These are phyloP conservation scores for Erysimum cheiri DNA, from an alignment of 441 rosid species.

Conservation along the genomic window DNA sequence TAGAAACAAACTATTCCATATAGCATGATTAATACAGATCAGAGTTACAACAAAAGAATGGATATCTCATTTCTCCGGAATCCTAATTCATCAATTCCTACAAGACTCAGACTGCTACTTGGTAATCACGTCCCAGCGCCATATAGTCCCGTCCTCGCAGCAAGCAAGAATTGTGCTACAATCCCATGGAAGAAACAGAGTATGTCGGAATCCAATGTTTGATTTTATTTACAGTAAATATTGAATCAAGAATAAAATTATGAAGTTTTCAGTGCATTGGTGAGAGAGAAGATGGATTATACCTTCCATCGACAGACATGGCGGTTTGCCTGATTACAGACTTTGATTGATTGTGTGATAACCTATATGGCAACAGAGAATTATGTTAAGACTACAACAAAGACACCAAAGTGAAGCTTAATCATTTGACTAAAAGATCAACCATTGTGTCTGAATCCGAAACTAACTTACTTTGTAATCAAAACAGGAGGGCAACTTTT, in stretches of 20 bases:
- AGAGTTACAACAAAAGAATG: constrained; percentile 25
- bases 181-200: constrained; percentile 24
- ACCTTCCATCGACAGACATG: constrained; percentile 95
- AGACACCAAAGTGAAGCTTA: constrained; percentile 23
- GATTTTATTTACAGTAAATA: constrained; percentile 17
- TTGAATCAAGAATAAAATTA: background rate
- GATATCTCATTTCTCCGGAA: constrained; percentile 19
- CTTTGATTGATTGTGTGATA: constrained; percentile 79
- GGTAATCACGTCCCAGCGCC: constrained; percentile 87
- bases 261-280: constrained; percentile 1
- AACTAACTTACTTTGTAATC: constrained; percentile 62
- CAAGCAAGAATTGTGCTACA: constrained; percentile 93
- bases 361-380: constrained; percentile 51
- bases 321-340: constrained; percentile 93
- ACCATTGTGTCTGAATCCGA: constrained; percentile 1
- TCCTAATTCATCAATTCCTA: constrained; percentile 16
- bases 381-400: constrained; percentile 32
- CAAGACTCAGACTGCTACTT: constrained; percentile 31
- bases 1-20: background rate
- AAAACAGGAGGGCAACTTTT: constrained; percentile 93
- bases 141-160: constrained; percentile 94
- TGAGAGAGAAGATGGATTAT: constrained; percentile 36
- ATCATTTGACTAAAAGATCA: constrained; percentile 1
- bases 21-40: constrained; percentile 1
- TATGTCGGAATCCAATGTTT: constrained; percentile 8